phyloP scores from a whole-genome alignment of 371 early-diverging fungal species.

The Synchytrium microbalum region DNA sequence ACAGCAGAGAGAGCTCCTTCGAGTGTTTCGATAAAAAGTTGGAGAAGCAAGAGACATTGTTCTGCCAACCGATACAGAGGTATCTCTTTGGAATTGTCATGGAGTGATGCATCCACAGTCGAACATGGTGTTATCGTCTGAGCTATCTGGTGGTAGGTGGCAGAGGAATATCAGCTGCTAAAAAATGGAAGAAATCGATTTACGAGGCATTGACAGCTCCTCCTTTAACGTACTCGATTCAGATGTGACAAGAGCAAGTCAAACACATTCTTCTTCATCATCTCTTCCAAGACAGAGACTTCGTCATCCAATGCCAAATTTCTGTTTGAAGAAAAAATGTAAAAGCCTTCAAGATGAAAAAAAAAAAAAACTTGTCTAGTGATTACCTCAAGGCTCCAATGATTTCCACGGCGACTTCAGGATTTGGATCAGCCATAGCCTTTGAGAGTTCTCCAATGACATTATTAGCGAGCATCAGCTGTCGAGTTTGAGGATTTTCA shows the following conservation, averaged over 20 bases:
- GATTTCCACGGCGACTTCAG: background rate
- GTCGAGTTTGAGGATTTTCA: slow-evolving; percentile 1
- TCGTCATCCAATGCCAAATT: background rate
- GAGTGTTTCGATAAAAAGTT: background rate
- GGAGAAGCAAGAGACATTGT: background rate
- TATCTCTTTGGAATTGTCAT: background rate
- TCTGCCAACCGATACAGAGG: background rate
- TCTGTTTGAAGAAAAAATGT: too few relatives aligned
- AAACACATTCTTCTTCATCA: background rate
- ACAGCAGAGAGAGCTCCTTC: background rate
- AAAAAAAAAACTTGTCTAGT: too few relatives aligned
- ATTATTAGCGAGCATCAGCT: slow-evolving; percentile 1
- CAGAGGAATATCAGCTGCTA: too few relatives aligned
- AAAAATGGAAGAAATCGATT: too few relatives aligned
- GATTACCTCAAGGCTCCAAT: slow-evolving; percentile 2
- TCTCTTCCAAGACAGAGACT: background rate
- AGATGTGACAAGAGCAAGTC: background rate
- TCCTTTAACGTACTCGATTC: background rate
- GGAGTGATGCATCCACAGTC: background rate
- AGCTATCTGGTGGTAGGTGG: background rate
- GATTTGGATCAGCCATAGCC: slow-evolving; percentile 1
- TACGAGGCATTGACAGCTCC: too few relatives aligned
- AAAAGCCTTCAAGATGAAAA: too few relatives aligned
- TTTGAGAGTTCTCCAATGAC: slow-evolving; percentile 1
- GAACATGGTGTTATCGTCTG: background rate